Percentiles rank a stretch among this genome's conserved stretches.
These are phyloP conservation scores for Aaosphaeria pasadenensis DNA, from an alignment of 2,329 filamentous ascomycete species.

Conservation along the genomic window DNA sequence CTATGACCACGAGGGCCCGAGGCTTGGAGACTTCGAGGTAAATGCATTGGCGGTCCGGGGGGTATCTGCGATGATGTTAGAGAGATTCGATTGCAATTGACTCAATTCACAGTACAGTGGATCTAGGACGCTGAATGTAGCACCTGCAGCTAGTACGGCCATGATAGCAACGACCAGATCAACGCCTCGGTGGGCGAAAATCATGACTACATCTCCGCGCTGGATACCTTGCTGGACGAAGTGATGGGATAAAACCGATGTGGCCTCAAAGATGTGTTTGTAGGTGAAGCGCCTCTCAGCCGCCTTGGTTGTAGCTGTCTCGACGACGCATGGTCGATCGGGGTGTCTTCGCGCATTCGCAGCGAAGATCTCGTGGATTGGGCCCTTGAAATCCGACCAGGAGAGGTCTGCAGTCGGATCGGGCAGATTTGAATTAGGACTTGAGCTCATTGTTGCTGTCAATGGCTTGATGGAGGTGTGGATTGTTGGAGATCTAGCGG, in stretches of 20 bases:
- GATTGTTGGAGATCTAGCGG: neutral
- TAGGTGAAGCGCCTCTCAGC: slow-evolving; percentile 74
- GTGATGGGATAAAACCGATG: slow-evolving; percentile 77
- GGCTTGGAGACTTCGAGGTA: slow-evolving; percentile 79
- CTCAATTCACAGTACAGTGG: slow-evolving; percentile 57
- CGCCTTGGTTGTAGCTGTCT: slow-evolving; percentile 54
- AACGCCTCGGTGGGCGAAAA: slow-evolving; percentile 80
- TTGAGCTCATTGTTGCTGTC: slow-evolving; percentile 26
- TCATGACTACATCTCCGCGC: slow-evolving; percentile 88
- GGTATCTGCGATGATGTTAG: slow-evolving; percentile 56
- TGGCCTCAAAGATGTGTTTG: slow-evolving; percentile 78
- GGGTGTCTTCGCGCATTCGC: slow-evolving; percentile 67
- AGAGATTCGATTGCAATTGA: neutral
- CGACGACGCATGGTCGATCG: slow-evolving; percentile 65
- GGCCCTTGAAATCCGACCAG: slow-evolving; percentile 63
- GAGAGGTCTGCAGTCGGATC: slow-evolving; percentile 66
- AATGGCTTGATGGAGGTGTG: slow-evolving; percentile 17
- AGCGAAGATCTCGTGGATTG: slow-evolving; percentile 70
- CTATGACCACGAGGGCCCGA: slow-evolving; percentile 68
- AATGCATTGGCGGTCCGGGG: slow-evolving; percentile 75
- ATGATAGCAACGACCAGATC: slow-evolving; percentile 76
- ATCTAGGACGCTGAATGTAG: slow-evolving; percentile 67
- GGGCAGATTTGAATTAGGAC: slow-evolving; percentile 43
- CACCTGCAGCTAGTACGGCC: slow-evolving; percentile 63
- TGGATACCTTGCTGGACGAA: slow-evolving; percentile 70